Evolutionary conservation across 169 alveolate genomes (phyloP), one percentile per base, ranked within the genome.

Genomic region (Plasmodium gaboni): DNA sequence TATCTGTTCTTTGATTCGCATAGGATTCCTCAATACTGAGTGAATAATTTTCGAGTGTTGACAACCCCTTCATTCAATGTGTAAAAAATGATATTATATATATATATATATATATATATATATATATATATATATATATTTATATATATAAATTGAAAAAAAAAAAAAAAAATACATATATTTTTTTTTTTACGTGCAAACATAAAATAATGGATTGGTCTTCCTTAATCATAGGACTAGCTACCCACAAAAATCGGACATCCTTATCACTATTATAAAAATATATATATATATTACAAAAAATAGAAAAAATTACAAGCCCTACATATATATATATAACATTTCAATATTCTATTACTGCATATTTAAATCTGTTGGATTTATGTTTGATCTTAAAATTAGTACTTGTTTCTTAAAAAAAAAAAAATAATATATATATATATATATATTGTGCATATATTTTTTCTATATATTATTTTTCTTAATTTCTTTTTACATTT

Each of bases 231-330:
- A 80, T 80, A 7, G 90, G 90, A 1, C 72, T 53, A 2, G 73
- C 90, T 19, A 80, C 90, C 90, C 90, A 80, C 48, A 80, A 48
- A 26, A 80, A 80, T 44, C 90, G 90, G 69, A 80, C 90, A 60
- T 80, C 85, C 13, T 80, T 67, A 55, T 80, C 90, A 61, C 90
- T 80, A 13, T 46, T 24, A 55, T 44, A 48, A 57, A 53, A 59
- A 8, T 7, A 9, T 32, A 32, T 32, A 32, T 32, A 26, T 26
- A 4, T 2, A 32, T 32, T 32, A 32, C 7, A 32, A 32, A 32
- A 32, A 32, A 32, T 3, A 3, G 42, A 32, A 32, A 32, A 32
- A 0, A 32, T 32, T 32, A 32, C 42, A 32, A 32, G 42, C 6
- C 42, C 3, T 32, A 32, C 5, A 32, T 32, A 32, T 26, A 26